A percentile compares a stretch with the other conserved stretches of the same genome.
These are phyloP conservation scores for Dactylellina drechsleri DNA, from an alignment of 2,329 filamentous ascomycete genomes.

Conservation along the genomic window DNA sequence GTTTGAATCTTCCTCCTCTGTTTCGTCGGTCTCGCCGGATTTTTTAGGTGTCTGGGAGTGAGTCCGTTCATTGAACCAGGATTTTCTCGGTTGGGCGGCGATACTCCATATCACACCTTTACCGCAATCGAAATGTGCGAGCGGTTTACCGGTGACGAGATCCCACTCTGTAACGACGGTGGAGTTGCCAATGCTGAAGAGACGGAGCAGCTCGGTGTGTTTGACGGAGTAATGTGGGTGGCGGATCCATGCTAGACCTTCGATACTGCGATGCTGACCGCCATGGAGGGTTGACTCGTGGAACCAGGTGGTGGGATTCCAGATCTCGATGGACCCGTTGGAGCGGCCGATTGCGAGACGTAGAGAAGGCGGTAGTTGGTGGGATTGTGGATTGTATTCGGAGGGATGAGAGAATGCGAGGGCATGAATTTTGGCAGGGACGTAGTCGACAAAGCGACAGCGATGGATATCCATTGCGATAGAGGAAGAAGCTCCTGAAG, in stretches of 20 bases:
- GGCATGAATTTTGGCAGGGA: slow-evolving; percentile 90
- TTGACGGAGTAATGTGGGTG: slow-evolving; percentile 81
- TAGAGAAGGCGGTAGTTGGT: slow-evolving; percentile 68
- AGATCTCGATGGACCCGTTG: slow-evolving; percentile 97
- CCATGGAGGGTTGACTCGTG: slow-evolving; percentile 88
- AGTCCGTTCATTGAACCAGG: slow-evolving; percentile 61
- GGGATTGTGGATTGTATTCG: slow-evolving; percentile 64
- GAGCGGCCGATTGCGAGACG: slow-evolving; percentile 88
- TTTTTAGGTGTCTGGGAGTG: slow-evolving; percentile 59
- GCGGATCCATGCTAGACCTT: slow-evolving; percentile 90
- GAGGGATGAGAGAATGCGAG: slow-evolving; percentile 88
- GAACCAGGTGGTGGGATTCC: slow-evolving; percentile 89
- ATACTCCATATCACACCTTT: slow-evolving; percentile 98
- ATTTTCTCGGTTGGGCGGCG: slow-evolving; percentile 77
- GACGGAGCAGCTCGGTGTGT: slow-evolving; percentile 69
- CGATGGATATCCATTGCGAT: slow-evolving; percentile 91
- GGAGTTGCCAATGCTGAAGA: slow-evolving; percentile 97
- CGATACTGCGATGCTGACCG: slow-evolving; percentile 84
- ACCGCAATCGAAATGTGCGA: slow-evolving; percentile 86
- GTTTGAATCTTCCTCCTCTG: slow-evolving; percentile 60
- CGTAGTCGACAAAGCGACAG: slow-evolving; percentile 93
- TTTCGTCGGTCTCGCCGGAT: slow-evolving; percentile 58
- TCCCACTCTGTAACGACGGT: slow-evolving; percentile 96
- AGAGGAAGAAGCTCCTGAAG: slow-evolving; percentile 29
- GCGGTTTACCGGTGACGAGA: slow-evolving; percentile 78